phyloP scores from a whole-genome alignment of 352 stramenopile species.

The Pythium dissimile region DNA sequence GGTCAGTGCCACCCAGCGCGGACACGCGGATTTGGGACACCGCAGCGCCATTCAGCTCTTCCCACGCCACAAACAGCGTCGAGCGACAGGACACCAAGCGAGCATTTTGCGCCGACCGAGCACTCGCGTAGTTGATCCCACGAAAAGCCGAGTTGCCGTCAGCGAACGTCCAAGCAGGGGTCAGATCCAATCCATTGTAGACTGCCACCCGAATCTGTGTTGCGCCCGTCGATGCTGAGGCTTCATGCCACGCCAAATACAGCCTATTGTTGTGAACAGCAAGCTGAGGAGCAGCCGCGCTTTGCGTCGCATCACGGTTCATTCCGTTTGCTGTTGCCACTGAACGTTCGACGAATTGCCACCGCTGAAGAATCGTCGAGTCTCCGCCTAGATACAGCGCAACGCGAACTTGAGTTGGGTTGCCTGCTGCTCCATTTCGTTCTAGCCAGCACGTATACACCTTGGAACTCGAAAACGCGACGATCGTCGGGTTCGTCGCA shows the following conservation, averaged over 20 bases:
- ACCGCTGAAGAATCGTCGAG: constrained; percentile 24
- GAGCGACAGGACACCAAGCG: constrained; percentile 40
- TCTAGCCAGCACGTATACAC: constrained; percentile 63
- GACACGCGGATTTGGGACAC: constrained; percentile 45
- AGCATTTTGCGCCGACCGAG: constrained; percentile 32
- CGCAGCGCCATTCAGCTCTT: constrained; percentile 34
- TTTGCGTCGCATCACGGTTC: constrained; percentile 41
- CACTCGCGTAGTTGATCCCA: constrained; percentile 40
- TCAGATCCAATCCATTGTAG: constrained; percentile 41
- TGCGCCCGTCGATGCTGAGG: not conserved
- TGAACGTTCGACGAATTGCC: constrained; percentile 34
- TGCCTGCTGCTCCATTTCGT: constrained; percentile 16
- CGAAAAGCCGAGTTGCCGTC: constrained; percentile 39
- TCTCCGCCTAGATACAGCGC: constrained; percentile 30
- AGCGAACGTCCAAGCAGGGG: constrained; percentile 48
- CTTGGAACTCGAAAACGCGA: constrained; percentile 19
- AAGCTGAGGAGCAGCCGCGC: constrained; percentile 29
- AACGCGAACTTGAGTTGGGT: constrained; percentile 48
- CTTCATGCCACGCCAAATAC: constrained; percentile 62
- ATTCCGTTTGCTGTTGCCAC: constrained; percentile 29
- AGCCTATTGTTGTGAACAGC: constrained; percentile 36
- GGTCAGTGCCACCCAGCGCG: constrained; percentile 36
- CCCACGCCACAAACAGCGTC: constrained; percentile 47
- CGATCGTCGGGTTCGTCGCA: constrained; percentile 29
- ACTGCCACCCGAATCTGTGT: constrained; percentile 55